Percentiles rank a stretch among this genome's conserved stretches.
These are phyloP conservation scores for Aphanomyces invadans DNA, from an alignment of 352 stramenopile genomes.

Conservation along the genomic window DNA sequence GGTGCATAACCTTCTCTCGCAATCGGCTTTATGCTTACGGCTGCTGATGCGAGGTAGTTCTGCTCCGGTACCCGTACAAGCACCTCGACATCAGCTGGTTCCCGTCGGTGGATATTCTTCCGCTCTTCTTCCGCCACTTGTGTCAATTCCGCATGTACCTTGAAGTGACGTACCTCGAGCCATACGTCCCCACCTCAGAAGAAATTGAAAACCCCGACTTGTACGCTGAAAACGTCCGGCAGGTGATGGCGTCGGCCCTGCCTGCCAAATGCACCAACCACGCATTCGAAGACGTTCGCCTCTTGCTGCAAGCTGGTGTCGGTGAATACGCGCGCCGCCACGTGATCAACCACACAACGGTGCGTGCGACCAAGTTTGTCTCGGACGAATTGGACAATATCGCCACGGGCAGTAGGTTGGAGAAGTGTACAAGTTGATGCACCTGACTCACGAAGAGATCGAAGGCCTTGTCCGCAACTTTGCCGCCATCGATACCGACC, in stretches of 20 bases:
- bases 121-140: constrained; percentile 40
- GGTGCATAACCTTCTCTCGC: not conserved
- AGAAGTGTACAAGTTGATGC: constrained; percentile 40
- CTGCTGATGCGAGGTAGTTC: too few species aligned
- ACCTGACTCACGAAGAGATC: constrained; percentile 36
- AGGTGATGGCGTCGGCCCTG: constrained; percentile 42
- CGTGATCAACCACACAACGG: constrained; percentile 44
- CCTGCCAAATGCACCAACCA: constrained; percentile 53
- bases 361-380: too few species aligned
- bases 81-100: constrained; percentile 68
- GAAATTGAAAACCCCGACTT: constrained; percentile 39
- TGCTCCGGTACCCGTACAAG: constrained; percentile 51
- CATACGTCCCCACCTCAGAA: constrained; percentile 37
- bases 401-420: not conserved
- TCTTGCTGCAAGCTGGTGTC: constrained; percentile 36
- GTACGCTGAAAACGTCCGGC: constrained; percentile 51
- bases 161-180: constrained; percentile 46
- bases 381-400: too few species aligned
- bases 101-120: constrained; percentile 18
- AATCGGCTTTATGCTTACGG: too few species aligned
- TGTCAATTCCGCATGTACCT: constrained; percentile 59
- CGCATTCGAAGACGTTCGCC: constrained; percentile 55
- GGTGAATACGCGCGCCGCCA: constrained; percentile 47
- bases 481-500: constrained; percentile 42
- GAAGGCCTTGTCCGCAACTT: constrained; percentile 52